These are phyloP conservation scores for Prunus campanulata DNA, from an alignment of 306 rosid species.

Conservation along the genomic window DNA sequence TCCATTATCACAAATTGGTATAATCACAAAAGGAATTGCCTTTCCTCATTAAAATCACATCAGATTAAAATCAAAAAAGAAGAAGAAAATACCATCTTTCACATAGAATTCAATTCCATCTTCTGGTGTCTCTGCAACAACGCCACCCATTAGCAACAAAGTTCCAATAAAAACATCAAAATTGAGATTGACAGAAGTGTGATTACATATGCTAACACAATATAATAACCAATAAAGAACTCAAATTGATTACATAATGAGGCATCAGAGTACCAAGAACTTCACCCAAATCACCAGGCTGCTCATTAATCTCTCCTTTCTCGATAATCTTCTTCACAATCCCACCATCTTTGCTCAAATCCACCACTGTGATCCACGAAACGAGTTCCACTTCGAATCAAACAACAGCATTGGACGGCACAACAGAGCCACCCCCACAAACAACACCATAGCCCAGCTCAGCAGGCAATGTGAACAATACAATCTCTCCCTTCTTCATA, in stretches of 20 bases:
- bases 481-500: slow-evolving; percentile 60
- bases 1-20: not conserved
- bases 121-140: slow-evolving; percentile 52
- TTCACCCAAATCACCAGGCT: slow-evolving; percentile 55
- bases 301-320: slow-evolving; percentile 36
- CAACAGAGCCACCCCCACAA: not conserved
- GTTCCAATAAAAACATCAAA: slow-evolving; percentile 20
- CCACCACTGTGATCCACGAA: slow-evolving; percentile 58
- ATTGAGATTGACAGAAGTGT: not conserved
- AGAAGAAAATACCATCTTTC: slow-evolving; percentile 38
- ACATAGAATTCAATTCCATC: slow-evolving; percentile 59
- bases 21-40: not conserved
- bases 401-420: slow-evolving; percentile 29
- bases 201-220: not conserved
- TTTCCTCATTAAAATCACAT: too few species aligned
- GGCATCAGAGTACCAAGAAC: slow-evolving; percentile 52
- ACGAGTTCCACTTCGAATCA: slow-evolving; percentile 60
- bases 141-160: slow-evolving; percentile 32
- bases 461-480: slow-evolving; percentile 52
- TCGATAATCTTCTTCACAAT: slow-evolving; percentile 60
- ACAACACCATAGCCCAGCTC: slow-evolving; percentile 25
- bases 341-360: slow-evolving; percentile 63
- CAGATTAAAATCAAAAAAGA: too few species aligned
- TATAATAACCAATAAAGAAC: not conserved
- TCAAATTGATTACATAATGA: not conserved